Evolutionary conservation across 495 filamentous ascomycete species (phyloP).

Genomic region (Astrothelium macrocarpum): DNA sequence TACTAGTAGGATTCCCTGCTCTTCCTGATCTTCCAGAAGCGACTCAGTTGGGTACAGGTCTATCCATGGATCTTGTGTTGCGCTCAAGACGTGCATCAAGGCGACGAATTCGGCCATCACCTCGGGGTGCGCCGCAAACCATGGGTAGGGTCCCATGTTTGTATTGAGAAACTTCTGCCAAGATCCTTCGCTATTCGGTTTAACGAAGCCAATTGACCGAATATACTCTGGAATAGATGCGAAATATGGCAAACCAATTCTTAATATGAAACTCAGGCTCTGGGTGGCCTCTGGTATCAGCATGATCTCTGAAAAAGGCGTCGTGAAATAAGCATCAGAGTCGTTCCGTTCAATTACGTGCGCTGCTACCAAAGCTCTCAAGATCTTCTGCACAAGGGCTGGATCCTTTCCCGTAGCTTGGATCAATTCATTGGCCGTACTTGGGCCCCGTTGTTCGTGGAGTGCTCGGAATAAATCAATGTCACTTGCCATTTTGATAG

Average conservation of each 20-base stretch:
- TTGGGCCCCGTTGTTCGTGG: not conserved
- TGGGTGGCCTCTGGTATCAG: not conserved
- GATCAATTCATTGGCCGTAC: not conserved
- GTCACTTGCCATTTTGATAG: slow-evolving; percentile 6
- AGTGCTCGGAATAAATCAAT: slow-evolving; percentile 9
- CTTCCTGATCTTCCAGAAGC: not conserved
- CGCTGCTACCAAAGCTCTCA: slow-evolving; percentile 2
- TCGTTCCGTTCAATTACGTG: slow-evolving; percentile 4
- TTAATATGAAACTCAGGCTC: not conserved
- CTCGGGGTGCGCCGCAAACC: not conserved
- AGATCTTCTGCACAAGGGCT: not conserved
- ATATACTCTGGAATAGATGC: slow-evolving; percentile 4
- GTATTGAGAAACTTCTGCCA: not conserved
- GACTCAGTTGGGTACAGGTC: slow-evolving; percentile 7
- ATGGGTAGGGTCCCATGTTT: not conserved
- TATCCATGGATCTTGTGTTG: not conserved
- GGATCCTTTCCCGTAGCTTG: not conserved
- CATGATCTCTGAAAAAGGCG: slow-evolving; percentile 2
- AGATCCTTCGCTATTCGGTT: not conserved
- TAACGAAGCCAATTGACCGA: slow-evolving; percentile 1
- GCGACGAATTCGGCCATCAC: slow-evolving; percentile 7
- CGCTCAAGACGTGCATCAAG: slow-evolving; percentile 13
- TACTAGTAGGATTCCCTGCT: slow-evolving; percentile 13
- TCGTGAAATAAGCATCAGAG: not conserved
- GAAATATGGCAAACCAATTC: slow-evolving; percentile 3